Evolutionary conservation across 1,139 yeast genomes (phyloP).

Genomic region (Kazachstania sp.): DNA sequence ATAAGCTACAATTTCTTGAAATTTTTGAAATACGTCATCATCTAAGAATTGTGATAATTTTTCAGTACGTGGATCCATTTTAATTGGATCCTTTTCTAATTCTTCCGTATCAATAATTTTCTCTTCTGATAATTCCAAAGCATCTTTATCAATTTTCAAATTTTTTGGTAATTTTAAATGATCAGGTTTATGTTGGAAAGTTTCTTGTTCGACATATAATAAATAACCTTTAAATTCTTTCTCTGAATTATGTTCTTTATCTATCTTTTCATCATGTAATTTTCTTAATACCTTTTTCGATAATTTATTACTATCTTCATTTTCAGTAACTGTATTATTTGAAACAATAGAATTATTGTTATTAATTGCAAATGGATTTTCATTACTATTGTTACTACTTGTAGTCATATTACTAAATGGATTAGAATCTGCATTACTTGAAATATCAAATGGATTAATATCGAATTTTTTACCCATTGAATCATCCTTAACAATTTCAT

Average conservation of each 20-base stretch:
- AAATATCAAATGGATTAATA: constrained; percentile 36
- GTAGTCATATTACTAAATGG: constrained; percentile 32
- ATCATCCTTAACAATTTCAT: constrained; percentile 35
- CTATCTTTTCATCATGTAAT: constrained; percentile 19
- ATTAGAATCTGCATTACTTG: constrained; percentile 23
- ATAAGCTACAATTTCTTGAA: constrained; percentile 62
- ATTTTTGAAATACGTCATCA: constrained; percentile 72
- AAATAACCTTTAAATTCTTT: constrained; percentile 51
- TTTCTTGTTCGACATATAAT: constrained; percentile 61
- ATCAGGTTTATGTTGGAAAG: constrained; percentile 42
- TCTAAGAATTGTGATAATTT: constrained; percentile 43
- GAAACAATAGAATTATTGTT: neutral
- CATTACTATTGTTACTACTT: neutral
- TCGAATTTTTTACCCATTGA: constrained; percentile 38
- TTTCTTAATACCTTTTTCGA: constrained; percentile 22
- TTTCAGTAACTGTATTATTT: neutral
- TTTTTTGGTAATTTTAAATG: constrained; percentile 37
- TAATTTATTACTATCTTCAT: constrained; percentile 7
- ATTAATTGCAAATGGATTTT: constrained; percentile 15
- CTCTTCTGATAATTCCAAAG: constrained; percentile 28
- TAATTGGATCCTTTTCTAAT: constrained; percentile 23
- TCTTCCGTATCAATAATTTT: constrained; percentile 27
- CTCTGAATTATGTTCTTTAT: constrained; percentile 19
- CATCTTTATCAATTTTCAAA: constrained; percentile 31
- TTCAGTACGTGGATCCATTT: constrained; percentile 35